These are phyloP conservation scores for Saccharomyces hybrid DNA, from an alignment of 1,139 yeast species.

Conservation along the genomic window DNA sequence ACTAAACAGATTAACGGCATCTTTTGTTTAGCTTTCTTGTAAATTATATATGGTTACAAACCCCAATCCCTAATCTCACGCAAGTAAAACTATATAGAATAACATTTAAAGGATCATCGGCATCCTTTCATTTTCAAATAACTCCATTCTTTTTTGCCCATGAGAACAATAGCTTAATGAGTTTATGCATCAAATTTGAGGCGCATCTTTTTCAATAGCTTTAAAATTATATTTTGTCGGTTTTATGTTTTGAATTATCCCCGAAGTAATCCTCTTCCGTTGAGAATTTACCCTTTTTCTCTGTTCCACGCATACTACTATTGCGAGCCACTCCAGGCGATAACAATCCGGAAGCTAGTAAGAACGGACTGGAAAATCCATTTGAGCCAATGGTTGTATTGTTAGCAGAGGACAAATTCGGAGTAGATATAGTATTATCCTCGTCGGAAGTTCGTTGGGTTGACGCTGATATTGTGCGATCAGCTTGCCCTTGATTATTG, in stretches of 20 bases:
- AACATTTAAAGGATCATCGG: not conserved
- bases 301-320: conserved; percentile 6
- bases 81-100: not conserved
- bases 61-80: not conserved
- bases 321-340: conserved; percentile 37
- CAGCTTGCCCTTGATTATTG: not conserved
- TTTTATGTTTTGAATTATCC: not conserved
- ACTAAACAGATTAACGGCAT: not conserved
- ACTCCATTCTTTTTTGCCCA: not conserved
- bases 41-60: not conserved
- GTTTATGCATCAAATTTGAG: not conserved
- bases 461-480: not conserved
- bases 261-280: not conserved
- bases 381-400: conserved; percentile 14
- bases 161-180: not conserved
- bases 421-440: conserved; percentile 5
- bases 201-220: not conserved
- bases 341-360: conserved; percentile 49
- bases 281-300: not conserved
- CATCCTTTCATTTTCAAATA: not conserved
- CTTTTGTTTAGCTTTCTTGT: not conserved
- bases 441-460: conserved; percentile 5
- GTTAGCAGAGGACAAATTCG: conserved; percentile 5
- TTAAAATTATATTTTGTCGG: not conserved
- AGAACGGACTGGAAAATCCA: conserved; percentile 56